Percentiles rank a stretch among this genome's conserved stretches.
These are phyloP conservation scores for Rehmannia glutinosa DNA, from an alignment of 257 asterid species.

Conservation along the genomic window DNA sequence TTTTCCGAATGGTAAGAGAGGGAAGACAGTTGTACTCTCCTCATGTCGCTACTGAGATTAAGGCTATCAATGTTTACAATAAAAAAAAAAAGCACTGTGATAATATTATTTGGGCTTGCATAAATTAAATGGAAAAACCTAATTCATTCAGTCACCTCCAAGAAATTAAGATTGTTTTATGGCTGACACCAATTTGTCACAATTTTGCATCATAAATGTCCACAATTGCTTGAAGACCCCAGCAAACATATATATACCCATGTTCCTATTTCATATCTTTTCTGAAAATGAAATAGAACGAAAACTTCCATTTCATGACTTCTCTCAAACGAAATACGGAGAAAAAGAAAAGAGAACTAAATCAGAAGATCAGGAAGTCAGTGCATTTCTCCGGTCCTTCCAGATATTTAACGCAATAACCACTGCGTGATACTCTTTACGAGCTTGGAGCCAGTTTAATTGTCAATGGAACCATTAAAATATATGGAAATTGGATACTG, in stretches of 20 bases:
- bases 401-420: neutral
- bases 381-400: neutral
- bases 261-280: neutral
- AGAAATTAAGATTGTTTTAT: too few relatives aligned
- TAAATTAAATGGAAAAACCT: too few relatives aligned
- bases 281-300: neutral
- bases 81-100: too few relatives aligned
- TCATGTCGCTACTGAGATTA: too few relatives aligned
- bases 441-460: constrained; percentile 9
- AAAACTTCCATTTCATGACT: neutral
- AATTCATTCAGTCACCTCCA: too few relatives aligned
- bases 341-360: neutral
- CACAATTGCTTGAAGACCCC: neutral
- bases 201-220: neutral
- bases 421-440: neutral
- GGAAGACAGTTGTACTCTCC: too few relatives aligned
- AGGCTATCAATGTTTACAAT: too few relatives aligned
- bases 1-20: too few relatives aligned
- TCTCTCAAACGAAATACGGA: neutral
- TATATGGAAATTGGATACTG: neutral
- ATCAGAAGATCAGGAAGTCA: neutral
- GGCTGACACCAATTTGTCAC: neutral
- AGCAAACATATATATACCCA: neutral
- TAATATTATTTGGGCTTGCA: too few relatives aligned
- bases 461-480: neutral